Evolutionary conservation across 257 asterid species (phyloP).

Genomic region (Anisodus acutangulus): DNA sequence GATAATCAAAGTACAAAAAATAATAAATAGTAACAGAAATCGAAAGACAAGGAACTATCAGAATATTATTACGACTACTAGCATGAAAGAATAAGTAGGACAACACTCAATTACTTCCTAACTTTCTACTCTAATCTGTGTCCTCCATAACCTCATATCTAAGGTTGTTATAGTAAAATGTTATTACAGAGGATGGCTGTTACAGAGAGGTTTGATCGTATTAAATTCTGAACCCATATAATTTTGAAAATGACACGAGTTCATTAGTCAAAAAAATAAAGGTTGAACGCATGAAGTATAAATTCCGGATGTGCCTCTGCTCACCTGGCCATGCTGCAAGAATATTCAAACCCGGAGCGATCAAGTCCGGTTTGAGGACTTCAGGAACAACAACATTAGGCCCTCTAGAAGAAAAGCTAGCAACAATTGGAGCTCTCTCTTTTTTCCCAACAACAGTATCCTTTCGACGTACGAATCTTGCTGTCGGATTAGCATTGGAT

Average conservation of each 20-base stretch:
- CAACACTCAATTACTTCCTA: too few relatives aligned
- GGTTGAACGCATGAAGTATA: background rate
- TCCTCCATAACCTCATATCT: too few relatives aligned
- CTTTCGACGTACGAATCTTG: background rate
- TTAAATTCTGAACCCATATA: background rate
- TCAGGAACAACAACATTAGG: conserved; percentile 9
- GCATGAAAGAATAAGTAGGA: too few relatives aligned
- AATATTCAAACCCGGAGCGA: conserved; percentile 31
- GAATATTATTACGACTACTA: too few relatives aligned
- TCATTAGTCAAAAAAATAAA: background rate
- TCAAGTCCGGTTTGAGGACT: conserved; percentile 27
- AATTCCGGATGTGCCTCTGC: background rate
- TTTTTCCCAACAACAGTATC: background rate
- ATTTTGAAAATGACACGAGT: background rate
- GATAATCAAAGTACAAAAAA: too few relatives aligned
- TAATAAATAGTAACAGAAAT: too few relatives aligned
- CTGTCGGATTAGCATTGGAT: background rate
- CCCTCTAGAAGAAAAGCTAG: conserved; percentile 22
- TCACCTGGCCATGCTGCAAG: conserved; percentile 29
- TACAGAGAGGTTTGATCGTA: too few relatives aligned
- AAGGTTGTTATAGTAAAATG: too few relatives aligned
- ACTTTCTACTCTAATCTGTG: too few relatives aligned
- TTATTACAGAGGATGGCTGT: too few relatives aligned
- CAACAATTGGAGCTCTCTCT: conserved; percentile 18
- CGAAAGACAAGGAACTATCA: too few relatives aligned